A percentile compares a stretch with the other conserved stretches of the same genome.
Evolutionary conservation across 768 basidiomycete species (phyloP).

Genomic region (Asterophora parasitica): DNA sequence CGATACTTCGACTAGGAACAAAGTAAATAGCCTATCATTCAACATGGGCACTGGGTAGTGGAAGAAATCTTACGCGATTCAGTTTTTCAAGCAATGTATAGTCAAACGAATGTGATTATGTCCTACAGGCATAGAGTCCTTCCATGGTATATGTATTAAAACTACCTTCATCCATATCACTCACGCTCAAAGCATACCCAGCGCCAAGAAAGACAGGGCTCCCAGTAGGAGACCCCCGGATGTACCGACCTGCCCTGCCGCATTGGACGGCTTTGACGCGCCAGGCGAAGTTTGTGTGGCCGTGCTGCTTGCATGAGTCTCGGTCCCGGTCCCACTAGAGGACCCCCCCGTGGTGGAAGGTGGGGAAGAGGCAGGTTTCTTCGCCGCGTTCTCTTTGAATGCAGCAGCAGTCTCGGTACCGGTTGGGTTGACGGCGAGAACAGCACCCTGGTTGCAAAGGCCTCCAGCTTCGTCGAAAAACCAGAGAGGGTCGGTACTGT

Average conservation of each 20-base stretch:
- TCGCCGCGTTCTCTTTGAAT: slow-evolving; percentile 34
- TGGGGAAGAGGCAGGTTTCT: slow-evolving; percentile 19
- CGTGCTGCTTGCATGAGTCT: slow-evolving; percentile 3
- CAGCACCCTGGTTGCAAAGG: slow-evolving; percentile 31
- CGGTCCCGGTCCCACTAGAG: background rate
- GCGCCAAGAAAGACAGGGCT: slow-evolving; percentile 4
- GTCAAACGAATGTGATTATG: slow-evolving; percentile 5
- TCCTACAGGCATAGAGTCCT: background rate
- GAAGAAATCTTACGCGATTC: too few relatives aligned
- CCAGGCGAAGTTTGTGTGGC: slow-evolving; percentile 7
- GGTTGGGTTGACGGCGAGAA: slow-evolving; percentile 35
- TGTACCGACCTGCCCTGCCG: slow-evolving; percentile 1
- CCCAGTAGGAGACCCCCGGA: slow-evolving; percentile 5
- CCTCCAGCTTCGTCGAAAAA: slow-evolving; percentile 38
- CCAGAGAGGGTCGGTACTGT: slow-evolving; percentile 33
- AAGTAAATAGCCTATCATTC: too few relatives aligned
- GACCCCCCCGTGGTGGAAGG: background rate
- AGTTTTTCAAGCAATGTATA: too few relatives aligned
- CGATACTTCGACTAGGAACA: too few relatives aligned
- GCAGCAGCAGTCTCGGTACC: slow-evolving; percentile 26
- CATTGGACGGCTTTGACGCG: slow-evolving; percentile 6
- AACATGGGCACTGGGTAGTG: too few relatives aligned
- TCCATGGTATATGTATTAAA: background rate
- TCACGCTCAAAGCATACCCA: slow-evolving; percentile 5
- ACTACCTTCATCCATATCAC: background rate